These are phyloP conservation scores for Geranium rotundifolium DNA, from an alignment of 345 rosid species.

Conservation along the genomic window DNA sequence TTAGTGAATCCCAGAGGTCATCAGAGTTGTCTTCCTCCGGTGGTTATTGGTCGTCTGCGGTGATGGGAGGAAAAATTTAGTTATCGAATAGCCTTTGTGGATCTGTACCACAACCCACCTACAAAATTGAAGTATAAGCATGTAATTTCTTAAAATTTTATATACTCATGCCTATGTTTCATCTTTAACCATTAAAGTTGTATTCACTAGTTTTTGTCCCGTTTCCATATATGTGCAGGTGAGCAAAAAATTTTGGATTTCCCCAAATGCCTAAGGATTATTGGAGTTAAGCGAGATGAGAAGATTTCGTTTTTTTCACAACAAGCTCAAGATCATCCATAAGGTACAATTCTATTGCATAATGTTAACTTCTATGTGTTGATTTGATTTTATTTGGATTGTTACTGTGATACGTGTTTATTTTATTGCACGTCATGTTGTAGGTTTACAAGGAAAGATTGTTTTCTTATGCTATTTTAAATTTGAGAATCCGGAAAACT, in stretches of 20 bases:
- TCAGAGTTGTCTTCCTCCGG: no score
- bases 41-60: no score
- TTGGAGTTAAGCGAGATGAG: slow-evolving; percentile 76
- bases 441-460: not conserved
- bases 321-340: slow-evolving; percentile 83
- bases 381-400: not conserved
- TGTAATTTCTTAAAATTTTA: slow-evolving; percentile 18
- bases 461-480: not conserved
- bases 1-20: no score
- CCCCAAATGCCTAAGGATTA: slow-evolving; percentile 70
- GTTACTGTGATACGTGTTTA: not conserved
- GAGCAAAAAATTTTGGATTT: slow-evolving; percentile 77
- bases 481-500: slow-evolving; percentile 66
- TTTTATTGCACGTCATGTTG: not conserved
- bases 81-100: slow-evolving; percentile 48
- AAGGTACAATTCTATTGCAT: slow-evolving; percentile 25
- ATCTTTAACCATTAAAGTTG: no score
- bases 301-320: slow-evolving; percentile 76
- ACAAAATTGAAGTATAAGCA: slow-evolving; percentile 54
- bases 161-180: not conserved
- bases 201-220: not conserved
- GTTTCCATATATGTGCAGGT: slow-evolving; percentile 35
- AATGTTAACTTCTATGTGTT: not conserved
- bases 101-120: slow-evolving; percentile 79
- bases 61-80: slow-evolving; percentile 58